Conservation (phyloP, 2,329 filamentous ascomycete genomes). For the Aspergillaceae sp. region DNA sequence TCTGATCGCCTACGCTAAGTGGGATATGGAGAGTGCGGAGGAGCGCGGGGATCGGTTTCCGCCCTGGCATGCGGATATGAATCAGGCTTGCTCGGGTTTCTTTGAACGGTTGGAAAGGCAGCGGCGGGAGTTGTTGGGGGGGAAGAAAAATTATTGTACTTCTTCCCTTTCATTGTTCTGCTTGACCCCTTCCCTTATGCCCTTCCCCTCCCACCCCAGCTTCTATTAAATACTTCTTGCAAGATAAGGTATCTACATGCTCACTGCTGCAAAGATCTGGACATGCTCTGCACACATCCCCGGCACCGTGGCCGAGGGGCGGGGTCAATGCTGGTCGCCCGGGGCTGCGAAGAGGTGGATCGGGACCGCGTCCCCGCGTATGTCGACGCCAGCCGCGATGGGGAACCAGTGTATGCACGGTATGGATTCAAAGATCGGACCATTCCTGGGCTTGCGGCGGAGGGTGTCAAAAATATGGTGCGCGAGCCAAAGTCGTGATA, state of each 20-base stretch:
- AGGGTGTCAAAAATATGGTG: background rate
- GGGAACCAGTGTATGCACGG: constrained; percentile 6
- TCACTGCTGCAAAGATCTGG: constrained; percentile 2
- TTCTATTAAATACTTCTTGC: too few species aligned
- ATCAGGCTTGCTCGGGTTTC: constrained; percentile 14
- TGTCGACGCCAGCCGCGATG: constrained; percentile 7
- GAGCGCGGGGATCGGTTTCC: constrained; percentile 20
- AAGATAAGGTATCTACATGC: too few species aligned
- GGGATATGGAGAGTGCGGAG: constrained; percentile 17
- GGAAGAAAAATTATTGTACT: constrained; percentile 20
- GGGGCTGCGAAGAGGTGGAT: constrained; percentile 12
- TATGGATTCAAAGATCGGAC: constrained; percentile 8
- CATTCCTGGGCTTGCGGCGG: background rate
- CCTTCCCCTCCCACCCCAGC: too few species aligned
- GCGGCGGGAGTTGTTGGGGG: constrained; percentile 16
- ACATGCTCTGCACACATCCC: constrained; percentile 13
- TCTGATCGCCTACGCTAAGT: constrained; percentile 22
- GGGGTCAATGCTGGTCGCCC: constrained; percentile 10
- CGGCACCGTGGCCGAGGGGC: constrained; percentile 11
- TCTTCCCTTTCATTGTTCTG: background rate
- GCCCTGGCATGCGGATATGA: constrained; percentile 18
- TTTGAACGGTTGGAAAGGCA: constrained; percentile 10
- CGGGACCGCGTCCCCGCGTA: constrained; percentile 5
- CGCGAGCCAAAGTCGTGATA: constrained; percentile 1
- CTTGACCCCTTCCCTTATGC: too few species aligned